Evolutionary conservation across 352 stramenopile species (phyloP).

Genomic region (Phytophthora podocarpi): DNA sequence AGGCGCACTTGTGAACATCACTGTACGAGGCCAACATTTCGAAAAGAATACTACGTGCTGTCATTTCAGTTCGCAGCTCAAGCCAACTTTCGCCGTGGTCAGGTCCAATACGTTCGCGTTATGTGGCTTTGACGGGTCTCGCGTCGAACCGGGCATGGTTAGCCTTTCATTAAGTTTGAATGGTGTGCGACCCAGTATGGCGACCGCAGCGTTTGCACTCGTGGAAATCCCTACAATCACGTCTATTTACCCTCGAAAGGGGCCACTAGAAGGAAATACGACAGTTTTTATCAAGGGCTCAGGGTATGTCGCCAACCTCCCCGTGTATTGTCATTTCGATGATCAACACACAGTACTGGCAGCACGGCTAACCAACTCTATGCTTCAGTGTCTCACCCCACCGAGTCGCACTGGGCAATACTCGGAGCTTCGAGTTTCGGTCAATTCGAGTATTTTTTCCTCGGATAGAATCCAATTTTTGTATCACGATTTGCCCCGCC

Average conservation of each 20-base stretch:
- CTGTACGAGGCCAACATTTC: constrained; percentile 35
- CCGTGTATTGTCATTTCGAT: constrained; percentile 41
- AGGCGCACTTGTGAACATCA: constrained; percentile 29
- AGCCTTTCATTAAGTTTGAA: constrained; percentile 24
- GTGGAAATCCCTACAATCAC: constrained; percentile 21
- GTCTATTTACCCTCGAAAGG: constrained; percentile 21
- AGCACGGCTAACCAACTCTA: constrained; percentile 7
- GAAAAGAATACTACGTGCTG: constrained; percentile 31
- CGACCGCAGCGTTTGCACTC: constrained; percentile 15
- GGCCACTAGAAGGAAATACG: constrained; percentile 24
- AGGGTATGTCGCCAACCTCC: constrained; percentile 14
- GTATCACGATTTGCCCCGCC: constrained; percentile 31
- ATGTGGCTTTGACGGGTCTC: constrained; percentile 24
- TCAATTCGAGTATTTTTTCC: constrained; percentile 31
- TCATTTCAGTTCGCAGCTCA: constrained; percentile 20
- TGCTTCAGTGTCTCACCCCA: constrained; percentile 32
- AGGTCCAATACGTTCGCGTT: constrained; percentile 16
- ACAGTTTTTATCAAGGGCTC: constrained; percentile 21
- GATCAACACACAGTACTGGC: constrained; percentile 1
- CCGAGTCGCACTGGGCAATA: constrained; percentile 16
- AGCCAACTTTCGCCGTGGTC: constrained; percentile 16
- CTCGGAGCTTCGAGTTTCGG: constrained; percentile 25
- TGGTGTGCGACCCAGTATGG: constrained; percentile 2
- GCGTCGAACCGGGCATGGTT: constrained; percentile 3
- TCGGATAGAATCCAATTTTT: constrained; percentile 13